Evolutionary conservation across 768 basidiomycete genomes (phyloP).

Genomic region (Russula lepida): DNA sequence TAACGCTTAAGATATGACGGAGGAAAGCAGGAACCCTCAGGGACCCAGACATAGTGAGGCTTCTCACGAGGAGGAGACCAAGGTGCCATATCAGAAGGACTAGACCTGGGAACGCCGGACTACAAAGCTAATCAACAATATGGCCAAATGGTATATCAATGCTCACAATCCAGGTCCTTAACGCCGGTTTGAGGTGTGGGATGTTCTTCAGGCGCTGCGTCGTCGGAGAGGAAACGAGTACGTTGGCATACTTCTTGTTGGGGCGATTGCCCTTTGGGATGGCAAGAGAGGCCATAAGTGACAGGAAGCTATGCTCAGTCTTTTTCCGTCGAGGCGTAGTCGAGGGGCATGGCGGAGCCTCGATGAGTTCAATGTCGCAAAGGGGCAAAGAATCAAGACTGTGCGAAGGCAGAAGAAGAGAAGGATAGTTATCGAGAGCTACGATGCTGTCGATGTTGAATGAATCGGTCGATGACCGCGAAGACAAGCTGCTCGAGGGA

Average conservation of each 20-base stretch:
- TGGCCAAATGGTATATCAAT: background rate
- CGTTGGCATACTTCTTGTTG: constrained; percentile 7
- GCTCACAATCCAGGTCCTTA: constrained; percentile 21
- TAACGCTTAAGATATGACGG: constrained; percentile 9
- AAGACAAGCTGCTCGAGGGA: constrained; percentile 10
- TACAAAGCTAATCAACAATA: background rate
- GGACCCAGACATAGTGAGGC: constrained; percentile 13
- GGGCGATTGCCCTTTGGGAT: constrained; percentile 10
- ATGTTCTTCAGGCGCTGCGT: constrained; percentile 13
- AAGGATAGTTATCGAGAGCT: constrained; percentile 13
- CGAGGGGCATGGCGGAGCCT: constrained; percentile 7
- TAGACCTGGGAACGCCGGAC: constrained; percentile 4
- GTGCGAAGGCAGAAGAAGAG: constrained; percentile 13
- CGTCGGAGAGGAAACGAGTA: constrained; percentile 20
- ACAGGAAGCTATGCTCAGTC: constrained; percentile 7
- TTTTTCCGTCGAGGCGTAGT: background rate
- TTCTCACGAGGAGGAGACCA: constrained; percentile 18
- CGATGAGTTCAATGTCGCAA: background rate
- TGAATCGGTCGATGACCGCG: constrained; percentile 13
- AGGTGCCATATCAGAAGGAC: constrained; percentile 16
- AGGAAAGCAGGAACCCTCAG: constrained; percentile 21
- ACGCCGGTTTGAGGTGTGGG: constrained; percentile 13
- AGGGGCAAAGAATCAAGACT: constrained; percentile 17
- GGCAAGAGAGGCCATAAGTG: constrained; percentile 16
- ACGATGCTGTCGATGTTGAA: constrained; percentile 14